Conservation (phyloP, 2,329 filamentous ascomycete genomes). For the Stenocarpella maydis region DNA sequence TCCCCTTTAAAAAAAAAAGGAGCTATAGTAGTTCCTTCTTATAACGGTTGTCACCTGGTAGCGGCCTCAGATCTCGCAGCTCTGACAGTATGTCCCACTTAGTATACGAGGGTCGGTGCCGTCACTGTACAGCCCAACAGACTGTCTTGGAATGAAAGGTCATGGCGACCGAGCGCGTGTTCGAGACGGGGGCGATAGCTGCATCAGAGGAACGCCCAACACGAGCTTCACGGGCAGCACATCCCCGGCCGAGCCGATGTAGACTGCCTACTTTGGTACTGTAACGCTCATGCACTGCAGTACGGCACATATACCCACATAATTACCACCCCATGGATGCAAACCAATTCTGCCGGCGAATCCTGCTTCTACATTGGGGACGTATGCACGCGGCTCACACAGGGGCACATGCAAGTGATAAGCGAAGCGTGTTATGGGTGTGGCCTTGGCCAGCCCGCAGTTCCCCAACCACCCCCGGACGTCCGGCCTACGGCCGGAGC, state of each 20-base stretch:
- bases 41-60: too few species aligned
- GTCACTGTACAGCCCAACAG: background rate
- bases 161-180: constrained; percentile 12
- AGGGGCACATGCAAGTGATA: background rate
- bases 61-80: background rate
- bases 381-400: background rate
- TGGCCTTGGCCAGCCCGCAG: background rate
- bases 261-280: background rate
- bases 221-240: background rate
- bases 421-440: background rate
- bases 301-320: background rate
- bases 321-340: background rate
- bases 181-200: background rate
- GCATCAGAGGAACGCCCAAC: background rate
- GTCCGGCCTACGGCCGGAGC: constrained; percentile 22
- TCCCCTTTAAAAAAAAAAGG: too few species aligned
- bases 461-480: constrained; percentile 30
- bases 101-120: background rate
- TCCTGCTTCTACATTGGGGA: background rate
- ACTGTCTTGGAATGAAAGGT: background rate
- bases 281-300: background rate
- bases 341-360: background rate
- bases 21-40: too few species aligned
- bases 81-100: background rate
- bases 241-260: background rate